Base-by-base conservation (phyloP, 192 early-diverging fungal genomes). In the Coemansia brasiliensis region DNA sequence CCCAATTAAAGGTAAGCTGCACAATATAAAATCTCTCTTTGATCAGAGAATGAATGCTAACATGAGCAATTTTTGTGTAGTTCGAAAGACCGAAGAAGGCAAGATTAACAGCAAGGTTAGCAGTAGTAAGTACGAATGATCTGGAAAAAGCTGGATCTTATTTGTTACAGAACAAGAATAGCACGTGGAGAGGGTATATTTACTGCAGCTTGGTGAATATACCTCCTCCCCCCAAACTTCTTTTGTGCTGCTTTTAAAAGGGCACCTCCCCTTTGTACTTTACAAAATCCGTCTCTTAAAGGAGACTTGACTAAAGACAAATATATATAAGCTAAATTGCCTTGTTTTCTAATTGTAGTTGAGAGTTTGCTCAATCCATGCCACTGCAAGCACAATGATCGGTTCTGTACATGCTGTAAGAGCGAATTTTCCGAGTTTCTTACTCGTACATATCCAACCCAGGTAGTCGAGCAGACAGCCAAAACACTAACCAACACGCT, bases 361-460 rank as follows among this genome's bases (percentile, higher is more conserved):
- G 55, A 74, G 26, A 69, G 63, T 35, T 52, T 81, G 52, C 73
- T 81, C 8, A 81, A 81, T 52, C 79, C 79, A 27, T 81, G 79
- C 49, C 46, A 65, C 21, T 81, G 79, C 49, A 59, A 51, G 26
- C 32, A 61, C 3, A 51, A 65, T 15, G 48, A 61, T 32, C 43
- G 55, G 32, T 65, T 72, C 9, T 81, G 79, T 39, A 66, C 59
- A 17, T 81, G 79, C 43, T 81, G 79, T 57, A 63, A 67, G 39
- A 61, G 69, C 8, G 51, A 64, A 10, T 69, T 81, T 51, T 52
- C 66, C 5, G 62, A 65, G 39, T 68, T 63, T 32, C 63, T 76
- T 21, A 52, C 72, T 17, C 59, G 57, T n/a, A 53, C 63, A n/a
- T 76, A 68, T 27, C 66, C 67, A 53, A 32, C 55, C 26, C 59